phyloP scores from a whole-genome alignment of 176 grass and related monocot species.

The Secale cereale region DNA sequence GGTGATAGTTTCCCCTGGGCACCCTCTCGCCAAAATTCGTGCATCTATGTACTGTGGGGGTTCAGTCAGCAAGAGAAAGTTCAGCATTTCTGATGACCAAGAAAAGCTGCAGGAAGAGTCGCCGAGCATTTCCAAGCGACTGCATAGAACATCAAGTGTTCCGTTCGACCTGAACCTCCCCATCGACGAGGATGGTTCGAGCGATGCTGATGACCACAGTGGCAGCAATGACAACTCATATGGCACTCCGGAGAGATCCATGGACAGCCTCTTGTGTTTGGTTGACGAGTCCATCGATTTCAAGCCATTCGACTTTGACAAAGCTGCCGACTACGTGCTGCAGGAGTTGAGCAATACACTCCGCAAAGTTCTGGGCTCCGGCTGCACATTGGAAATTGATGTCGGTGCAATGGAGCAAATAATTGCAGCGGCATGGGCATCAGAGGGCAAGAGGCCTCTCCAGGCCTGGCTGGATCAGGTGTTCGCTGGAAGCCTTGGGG shows the following conservation, averaged over 20 bases:
- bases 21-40: constrained; percentile 5
- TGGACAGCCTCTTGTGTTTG: constrained; percentile 42
- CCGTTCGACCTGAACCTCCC: constrained; percentile 80
- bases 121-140: constrained; percentile 36
- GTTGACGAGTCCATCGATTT: constrained; percentile 54
- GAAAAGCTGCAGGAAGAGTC: constrained; percentile 35
- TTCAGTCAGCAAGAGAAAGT: constrained; percentile 53
- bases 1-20: constrained; percentile 30
- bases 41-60: constrained; percentile 26
- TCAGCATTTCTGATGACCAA: constrained; percentile 33
- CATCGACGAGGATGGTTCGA: constrained; percentile 37
- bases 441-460: constrained; percentile 41
- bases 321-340: constrained; percentile 48
- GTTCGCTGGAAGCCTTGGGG: constrained; percentile 49
- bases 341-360: constrained; percentile 49
- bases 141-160: constrained; percentile 32
- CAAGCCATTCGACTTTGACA: constrained; percentile 53
- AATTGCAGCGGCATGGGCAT: constrained; percentile 53
- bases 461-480: constrained; percentile 61
- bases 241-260: constrained; percentile 42
- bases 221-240: constrained; percentile 39
- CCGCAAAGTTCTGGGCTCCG: constrained; percentile 30
- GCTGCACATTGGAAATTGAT: constrained; percentile 59
- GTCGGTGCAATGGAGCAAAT: constrained; percentile 69
- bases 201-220: constrained; percentile 26